A percentile compares a stretch with the other conserved stretches of the same genome.
These are phyloP conservation scores for Paramecium sexaurelia DNA, from an alignment of 73 alveolate species.

Conservation along the genomic window DNA sequence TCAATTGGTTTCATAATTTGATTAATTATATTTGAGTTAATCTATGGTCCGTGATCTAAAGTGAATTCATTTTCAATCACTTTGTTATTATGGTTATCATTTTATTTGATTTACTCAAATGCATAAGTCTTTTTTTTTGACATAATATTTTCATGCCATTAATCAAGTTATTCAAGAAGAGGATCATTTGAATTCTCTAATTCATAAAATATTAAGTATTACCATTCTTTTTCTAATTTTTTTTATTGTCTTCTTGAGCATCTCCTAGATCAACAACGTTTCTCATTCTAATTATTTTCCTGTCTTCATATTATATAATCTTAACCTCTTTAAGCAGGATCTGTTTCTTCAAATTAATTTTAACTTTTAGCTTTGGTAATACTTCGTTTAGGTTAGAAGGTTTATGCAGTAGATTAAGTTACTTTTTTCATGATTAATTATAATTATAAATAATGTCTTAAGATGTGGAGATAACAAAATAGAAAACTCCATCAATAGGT, in stretches of 20 bases:
- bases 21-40: background rate
- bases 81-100: background rate
- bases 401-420: background rate
- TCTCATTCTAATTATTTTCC: constrained; percentile 55
- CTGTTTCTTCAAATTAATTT: constrained; percentile 51
- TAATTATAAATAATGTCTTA: background rate
- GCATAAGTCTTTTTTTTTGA: constrained; percentile 33
- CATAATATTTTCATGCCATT: constrained; percentile 49
- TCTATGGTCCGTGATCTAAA: constrained; percentile 3
- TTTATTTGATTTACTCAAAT: background rate
- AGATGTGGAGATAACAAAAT: background rate
- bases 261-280: constrained; percentile 56
- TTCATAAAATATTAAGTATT: background rate
- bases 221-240: background rate
- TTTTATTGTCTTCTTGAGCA: background rate
- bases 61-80: constrained; percentile 15
- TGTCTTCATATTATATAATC: background rate
- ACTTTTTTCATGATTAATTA: background rate
- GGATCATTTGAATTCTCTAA: background rate
- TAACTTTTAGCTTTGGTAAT: background rate
- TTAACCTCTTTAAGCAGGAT: constrained; percentile 40
- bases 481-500: background rate
- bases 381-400: background rate
- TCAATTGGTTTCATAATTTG: constrained; percentile 48
- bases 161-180: constrained; percentile 21